Percentiles rank a stretch among this genome's conserved stretches.
phyloP scores from a whole-genome alignment of 371 early-diverging fungal genomes.

The Coemansia sp. region DNA sequence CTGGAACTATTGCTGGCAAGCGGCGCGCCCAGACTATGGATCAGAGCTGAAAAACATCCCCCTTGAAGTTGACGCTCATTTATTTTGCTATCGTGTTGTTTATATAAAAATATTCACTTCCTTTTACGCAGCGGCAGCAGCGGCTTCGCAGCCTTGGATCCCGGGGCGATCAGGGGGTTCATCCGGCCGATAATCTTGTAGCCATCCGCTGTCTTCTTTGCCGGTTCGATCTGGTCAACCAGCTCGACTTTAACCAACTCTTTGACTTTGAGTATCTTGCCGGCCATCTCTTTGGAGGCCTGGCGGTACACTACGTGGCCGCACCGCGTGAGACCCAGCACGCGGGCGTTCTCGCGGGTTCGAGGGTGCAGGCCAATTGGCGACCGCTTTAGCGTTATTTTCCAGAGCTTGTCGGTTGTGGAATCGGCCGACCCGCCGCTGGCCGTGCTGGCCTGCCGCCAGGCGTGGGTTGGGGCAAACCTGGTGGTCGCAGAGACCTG shows the following conservation, averaged over 20 bases:
- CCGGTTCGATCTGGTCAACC: constrained; percentile 50
- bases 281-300: constrained; percentile 57
- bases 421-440: neutral
- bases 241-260: constrained; percentile 74
- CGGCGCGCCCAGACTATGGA: constrained; percentile 43
- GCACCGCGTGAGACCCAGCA: constrained; percentile 48
- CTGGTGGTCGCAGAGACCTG: neutral
- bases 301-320: constrained; percentile 44
- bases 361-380: constrained; percentile 51
- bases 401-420: constrained; percentile 40
- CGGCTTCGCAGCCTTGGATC: constrained; percentile 46
- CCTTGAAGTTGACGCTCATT: neutral
- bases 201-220: constrained; percentile 36
- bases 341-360: constrained; percentile 49
- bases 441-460: neutral
- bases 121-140: constrained; percentile 31
- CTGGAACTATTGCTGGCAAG: constrained; percentile 12
- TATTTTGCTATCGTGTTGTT: neutral
- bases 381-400: constrained; percentile 51
- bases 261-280: constrained; percentile 77
- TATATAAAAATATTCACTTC: constrained; percentile 3
- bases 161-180: constrained; percentile 41
- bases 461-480: neutral
- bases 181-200: constrained; percentile 47
- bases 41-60: neutral